Percentiles rank a stretch among this genome's conserved stretches.
phyloP scores from a whole-genome alignment of 2,329 filamentous ascomycete species.

The Fusarium dlaminii region DNA sequence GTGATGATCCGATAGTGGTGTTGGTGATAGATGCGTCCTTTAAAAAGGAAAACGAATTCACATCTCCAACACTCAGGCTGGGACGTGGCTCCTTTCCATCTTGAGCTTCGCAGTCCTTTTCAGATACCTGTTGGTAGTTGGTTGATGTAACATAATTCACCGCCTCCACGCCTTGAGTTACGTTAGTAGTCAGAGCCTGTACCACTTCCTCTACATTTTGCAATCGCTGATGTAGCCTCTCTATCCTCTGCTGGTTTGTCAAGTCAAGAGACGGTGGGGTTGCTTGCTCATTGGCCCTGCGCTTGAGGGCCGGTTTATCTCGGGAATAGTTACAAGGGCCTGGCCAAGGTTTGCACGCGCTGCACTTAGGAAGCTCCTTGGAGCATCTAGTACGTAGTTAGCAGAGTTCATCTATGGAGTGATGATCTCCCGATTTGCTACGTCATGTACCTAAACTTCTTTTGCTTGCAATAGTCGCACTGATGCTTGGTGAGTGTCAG shows the following conservation, averaged over 20 bases:
- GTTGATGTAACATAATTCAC: not conserved
- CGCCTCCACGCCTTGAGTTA: not conserved
- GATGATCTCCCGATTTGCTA: too few species aligned
- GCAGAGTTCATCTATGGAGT: not conserved
- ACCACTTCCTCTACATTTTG: not conserved
- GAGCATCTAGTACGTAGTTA: not conserved
- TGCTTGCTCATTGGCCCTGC: too few species aligned
- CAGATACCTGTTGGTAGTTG: too few species aligned
- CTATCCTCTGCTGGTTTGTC: fast-evolving
- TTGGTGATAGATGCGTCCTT: not conserved
- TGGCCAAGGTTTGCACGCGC: slow-evolving; percentile 1
- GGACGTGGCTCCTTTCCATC: not conserved
- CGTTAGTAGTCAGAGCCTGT: not conserved
- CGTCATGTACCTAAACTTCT: not conserved
- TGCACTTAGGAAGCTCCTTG: slow-evolving; percentile 2
- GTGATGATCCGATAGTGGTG: not conserved
- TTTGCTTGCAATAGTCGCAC: slow-evolving; percentile 12
- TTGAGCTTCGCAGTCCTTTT: too few species aligned
- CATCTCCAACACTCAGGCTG: not conserved
- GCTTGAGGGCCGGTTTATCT: not conserved
- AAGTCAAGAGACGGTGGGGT: too few species aligned
- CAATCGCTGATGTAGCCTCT: not conserved
- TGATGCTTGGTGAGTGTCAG: not conserved
- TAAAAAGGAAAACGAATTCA: not conserved
- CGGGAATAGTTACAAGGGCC: not conserved